Base-by-base conservation (phyloP, 1,139 yeast genomes). In the Tardiomyces blankii region DNA sequence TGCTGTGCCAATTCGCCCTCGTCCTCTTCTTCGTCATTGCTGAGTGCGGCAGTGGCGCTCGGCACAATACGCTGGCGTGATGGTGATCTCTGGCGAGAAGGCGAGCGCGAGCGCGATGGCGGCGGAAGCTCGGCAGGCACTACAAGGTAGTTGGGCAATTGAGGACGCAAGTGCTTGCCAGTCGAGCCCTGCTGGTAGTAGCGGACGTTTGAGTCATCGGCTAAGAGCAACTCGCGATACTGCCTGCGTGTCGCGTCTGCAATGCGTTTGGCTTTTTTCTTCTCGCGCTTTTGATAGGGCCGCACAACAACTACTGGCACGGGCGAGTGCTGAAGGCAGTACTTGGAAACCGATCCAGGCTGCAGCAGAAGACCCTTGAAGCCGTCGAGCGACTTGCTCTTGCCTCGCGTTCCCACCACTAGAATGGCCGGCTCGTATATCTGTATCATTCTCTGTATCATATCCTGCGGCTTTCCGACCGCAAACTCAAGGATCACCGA, bases 301-400 rank as follows among this genome's bases (percentile, higher is more conserved):
- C 80, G 77, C 9, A 82, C 83, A 11, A 80, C 76, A 42, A 80
- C 73, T 3, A 80, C 86, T 0, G 88, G 88, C 1, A 82, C 78
- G 18, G 77, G 72, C 0, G 85, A 81, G 57, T 75, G 79, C 57
- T 80, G 82, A 40, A 82, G 64, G 53, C 82, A 81, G 59, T 78
- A 75, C 58, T 79, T 80, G 5, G 84, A 78, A 7, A 66, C 59
- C 2, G 67, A 63, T 4, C 69, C 68, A 1, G 70, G 68, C 25
- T 21, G 25, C 7, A 21, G 25, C 41, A 79, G 64, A 13, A 74
- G 66, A 38, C 74, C 71, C 40, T 69, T 72, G 45, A 76, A 69
- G 0, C 73, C 70, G 38, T 67, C 66, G 44, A 66, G 61, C n/a
- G 67, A 62, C 25, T 21, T 21, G 25, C 25, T 21, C 27, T 64